Base-by-base conservation (phyloP, 2,329 filamentous ascomycete genomes). In the Fonsecaea pugnacius region DNA sequence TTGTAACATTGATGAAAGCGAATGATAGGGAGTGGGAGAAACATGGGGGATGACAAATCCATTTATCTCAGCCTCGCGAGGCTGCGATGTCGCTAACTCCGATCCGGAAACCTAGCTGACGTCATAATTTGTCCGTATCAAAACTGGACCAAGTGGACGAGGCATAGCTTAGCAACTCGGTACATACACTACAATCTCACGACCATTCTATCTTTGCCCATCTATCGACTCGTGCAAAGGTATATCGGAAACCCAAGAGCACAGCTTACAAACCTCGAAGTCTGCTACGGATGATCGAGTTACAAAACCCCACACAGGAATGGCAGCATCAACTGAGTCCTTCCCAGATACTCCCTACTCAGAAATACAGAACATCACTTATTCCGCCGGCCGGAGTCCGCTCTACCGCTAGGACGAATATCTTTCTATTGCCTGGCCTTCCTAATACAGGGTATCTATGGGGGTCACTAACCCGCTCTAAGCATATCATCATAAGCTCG, bases 371-470 rank as follows among this genome's bases (percentile, higher is more conserved):
- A 48, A 14, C 1, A 12, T 27, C 8, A 48, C 10, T 24, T 24
- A 7, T 12, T 48, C 43, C 8, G 8, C 43, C 18, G 43, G 12
- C 18, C 5, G n/a, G 10, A 48, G 4, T 5, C 10, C 2, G 6
- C 12, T 24, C 43, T 24, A 48, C n/a, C 43, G 14, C 18, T 48
- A 9, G 9, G 24, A 21, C 43, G 43, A 48, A 48, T 48, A 8
- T 18, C 24, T 27, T 16, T 52, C 40, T 61, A 38, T 55, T 46
- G 30, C 50, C 40, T 30, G 18, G 14, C 18, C 43, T 12, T 24
- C 24, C 43, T 48, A 48, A 48, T 48, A 48, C 43, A 61, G 53
- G 60, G 60, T 62, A 57, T 62, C 60, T 35, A 57, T 38, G 57
- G 27, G 52, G 43, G 43, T 24, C 9, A 48, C 16, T 43, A 24